Evolutionary conservation across 1,284 basidiomycete genomes (phyloP), one percentile per base, ranked within the genome.

Genomic region (Ustilago bromivora): DNA sequence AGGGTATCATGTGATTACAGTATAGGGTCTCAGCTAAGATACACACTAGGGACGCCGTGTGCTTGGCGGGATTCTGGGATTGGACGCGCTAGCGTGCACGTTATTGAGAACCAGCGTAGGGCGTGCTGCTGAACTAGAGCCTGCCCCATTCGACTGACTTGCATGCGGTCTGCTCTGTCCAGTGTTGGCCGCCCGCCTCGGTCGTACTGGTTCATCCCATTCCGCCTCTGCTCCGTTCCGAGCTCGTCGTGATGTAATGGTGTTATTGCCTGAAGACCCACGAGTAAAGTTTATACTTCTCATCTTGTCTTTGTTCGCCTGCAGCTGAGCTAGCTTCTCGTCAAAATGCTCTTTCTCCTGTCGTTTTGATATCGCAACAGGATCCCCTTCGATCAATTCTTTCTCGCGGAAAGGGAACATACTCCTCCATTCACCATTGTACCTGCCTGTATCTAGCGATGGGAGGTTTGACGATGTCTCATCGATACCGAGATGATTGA

Each of bases 401-500:
- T 59, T 34, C 8, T 60, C 43, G 7, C 40, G 23, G 28, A 71
- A 35, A 4, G 74, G 74, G 31, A 68, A 66, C 28, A 28, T 54
- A 2, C 32, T 40, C 19, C 62, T 54, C 66, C 69, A 71, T 4
- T 38, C 54, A 4, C n/a, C 57, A 0, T 54, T 43, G 3, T 17
- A 13, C 11, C 66, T 38, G 2, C 36, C 61, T 9, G 61, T 73
- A 19, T 73, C 71, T 23, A 73, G 35, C 1, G 15, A 28, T 1
- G 57, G 55, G 13, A 76, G 62, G 19, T 82, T 77, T 13, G 70
- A 71, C 2, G 62, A 73, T 0, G 72, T 90, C 86, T 99, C 96
- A 82, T 96, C 92, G 13, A 97, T 92, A 68, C 92, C 92, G 11
- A 96, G 70, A 91, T 86, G 96, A 93, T 83, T 95, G 92, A 98